phyloP scores from a whole-genome alignment of 768 basidiomycete genomes.

The Mycena alexandri region DNA sequence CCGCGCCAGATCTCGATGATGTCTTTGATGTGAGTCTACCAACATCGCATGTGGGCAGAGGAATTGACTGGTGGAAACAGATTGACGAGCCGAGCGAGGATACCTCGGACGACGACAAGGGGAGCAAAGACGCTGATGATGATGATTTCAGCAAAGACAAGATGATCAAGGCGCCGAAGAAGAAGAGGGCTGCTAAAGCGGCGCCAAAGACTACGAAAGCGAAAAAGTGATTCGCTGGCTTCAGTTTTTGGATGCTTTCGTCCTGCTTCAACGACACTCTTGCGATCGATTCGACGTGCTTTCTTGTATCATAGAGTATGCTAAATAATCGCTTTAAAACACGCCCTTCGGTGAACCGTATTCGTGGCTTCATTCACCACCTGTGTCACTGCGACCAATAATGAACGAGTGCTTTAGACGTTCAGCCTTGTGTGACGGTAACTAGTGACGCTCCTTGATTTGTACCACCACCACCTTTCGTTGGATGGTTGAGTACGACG shows the following conservation, averaged over 20 bases:
- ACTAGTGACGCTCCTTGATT: background rate
- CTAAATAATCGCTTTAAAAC: background rate
- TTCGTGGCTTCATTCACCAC: no score
- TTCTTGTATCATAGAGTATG: slow-evolving; percentile 1
- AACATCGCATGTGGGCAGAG: background rate
- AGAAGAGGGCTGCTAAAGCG: slow-evolving; percentile 38
- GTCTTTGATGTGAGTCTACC: slow-evolving; percentile 78
- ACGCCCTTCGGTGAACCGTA: no score
- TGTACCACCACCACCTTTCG: slow-evolving; percentile 9
- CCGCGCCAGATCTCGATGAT: slow-evolving; percentile 92
- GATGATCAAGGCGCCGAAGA: slow-evolving; percentile 70
- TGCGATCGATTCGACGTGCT: no score
- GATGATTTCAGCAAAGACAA: slow-evolving; percentile 69
- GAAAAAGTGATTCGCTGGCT: slow-evolving; percentile 10
- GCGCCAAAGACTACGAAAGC: slow-evolving; percentile 42
- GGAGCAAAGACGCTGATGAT: slow-evolving; percentile 58
- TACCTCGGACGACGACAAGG: slow-evolving; percentile 63
- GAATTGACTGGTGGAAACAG: slow-evolving; percentile 39
- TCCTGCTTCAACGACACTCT: no score
- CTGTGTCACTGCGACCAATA: no score
- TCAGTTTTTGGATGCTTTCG: no score
- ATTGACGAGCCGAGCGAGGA: slow-evolving; percentile 63
- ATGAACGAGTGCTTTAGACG: no score
- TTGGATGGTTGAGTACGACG: slow-evolving; percentile 2
- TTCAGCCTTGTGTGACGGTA: no score